Evolutionary conservation across 2,329 filamentous ascomycete genomes (phyloP), one percentile per base, ranked within the genome.

Genomic region (Aureobasidium subglaciale): DNA sequence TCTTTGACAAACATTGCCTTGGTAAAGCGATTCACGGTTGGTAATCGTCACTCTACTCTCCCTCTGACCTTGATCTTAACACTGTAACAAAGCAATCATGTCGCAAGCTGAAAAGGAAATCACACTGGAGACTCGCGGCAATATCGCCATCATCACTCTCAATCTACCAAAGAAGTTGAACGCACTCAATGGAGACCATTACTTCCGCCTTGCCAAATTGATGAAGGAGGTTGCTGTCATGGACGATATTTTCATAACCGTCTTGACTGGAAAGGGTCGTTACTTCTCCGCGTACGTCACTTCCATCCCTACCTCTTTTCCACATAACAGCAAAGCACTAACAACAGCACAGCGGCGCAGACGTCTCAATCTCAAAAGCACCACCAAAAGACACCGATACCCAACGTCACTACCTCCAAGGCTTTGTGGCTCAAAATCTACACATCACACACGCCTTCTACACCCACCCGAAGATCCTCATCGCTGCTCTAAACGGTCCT

Each of bases 371-470:
- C 59, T 68, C 72, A 38, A 76, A 77, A 58, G 64, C 69, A 11
- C 71, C 75, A 16, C 67, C 70, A 4, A 67, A 71, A 53, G 60
- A 63, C 56, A 62, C 65, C 40, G 71, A 74, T 58, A 67, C 65
- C 15, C 76, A 78, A 59, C 74, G 74, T n/a, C 76, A 82, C 62
- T 85, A 83, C 74, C 80, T 95, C 32, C 78, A 80, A 50, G 75
- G 69, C 66, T 95, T 97, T 72, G 86, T 89, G 10, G 78, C 86
- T 62, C 86, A 87, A 78, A 97, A 97, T 77, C 81, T 96, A 56
- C 88, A 95, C 78, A 81, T 89, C 64, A 93, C 91, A 2, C 86
- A 89, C 64, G 86, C 90, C 63, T 96, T 97, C 76, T 91, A 93
- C 76, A 85, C 84, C 13, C 93, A 97, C 73, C 88, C 90, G 64